These are phyloP conservation scores for Hypocreales sp. DNA, from an alignment of 2,329 filamentous ascomycete genomes.

Conservation along the genomic window DNA sequence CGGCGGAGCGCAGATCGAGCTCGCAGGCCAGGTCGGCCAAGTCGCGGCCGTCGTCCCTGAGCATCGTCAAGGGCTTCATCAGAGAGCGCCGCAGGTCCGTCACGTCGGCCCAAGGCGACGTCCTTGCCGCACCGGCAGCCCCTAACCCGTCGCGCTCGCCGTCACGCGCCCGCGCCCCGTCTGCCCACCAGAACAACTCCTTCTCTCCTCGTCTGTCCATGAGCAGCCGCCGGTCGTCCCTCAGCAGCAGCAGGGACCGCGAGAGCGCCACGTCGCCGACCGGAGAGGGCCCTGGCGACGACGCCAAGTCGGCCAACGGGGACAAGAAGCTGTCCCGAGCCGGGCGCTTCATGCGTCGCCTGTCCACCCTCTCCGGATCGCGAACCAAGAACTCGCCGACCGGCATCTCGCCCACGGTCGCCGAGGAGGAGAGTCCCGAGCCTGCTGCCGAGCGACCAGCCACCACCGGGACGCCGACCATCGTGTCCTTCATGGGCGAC, in stretches of 20 bases:
- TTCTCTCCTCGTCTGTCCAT: constrained; percentile 47
- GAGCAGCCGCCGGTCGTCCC: constrained; percentile 41
- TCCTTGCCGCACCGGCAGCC: constrained; percentile 7
- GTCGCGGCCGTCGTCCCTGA: constrained; percentile 41
- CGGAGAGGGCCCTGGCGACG: constrained; percentile 29
- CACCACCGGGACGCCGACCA: constrained; percentile 18
- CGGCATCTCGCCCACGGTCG: constrained; percentile 31
- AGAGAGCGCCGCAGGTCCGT: constrained; percentile 40
- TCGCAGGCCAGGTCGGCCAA: constrained; percentile 20
- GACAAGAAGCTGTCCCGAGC: constrained; percentile 36
- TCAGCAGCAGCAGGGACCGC: constrained; percentile 21
- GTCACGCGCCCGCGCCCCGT: constrained; percentile 31
- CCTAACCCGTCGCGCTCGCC: constrained; percentile 26
- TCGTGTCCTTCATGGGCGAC: constrained; percentile 63
- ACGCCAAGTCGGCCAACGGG: constrained; percentile 22
- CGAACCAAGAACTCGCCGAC: constrained; percentile 28
- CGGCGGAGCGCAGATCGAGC: constrained; percentile 19
- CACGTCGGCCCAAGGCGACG: constrained; percentile 31
- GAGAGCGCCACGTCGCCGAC: constrained; percentile 24
- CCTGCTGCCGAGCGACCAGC: constrained; percentile 13
- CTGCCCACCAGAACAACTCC: constrained; percentile 24
- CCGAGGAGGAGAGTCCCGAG: constrained; percentile 36
- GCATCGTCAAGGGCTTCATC: constrained; percentile 44
- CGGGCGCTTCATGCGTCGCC: constrained; percentile 41
- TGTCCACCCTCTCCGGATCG: constrained; percentile 36